Base-by-base conservation (phyloP, 2,329 filamentous ascomycete genomes). In the Penicillium occitanis region DNA sequence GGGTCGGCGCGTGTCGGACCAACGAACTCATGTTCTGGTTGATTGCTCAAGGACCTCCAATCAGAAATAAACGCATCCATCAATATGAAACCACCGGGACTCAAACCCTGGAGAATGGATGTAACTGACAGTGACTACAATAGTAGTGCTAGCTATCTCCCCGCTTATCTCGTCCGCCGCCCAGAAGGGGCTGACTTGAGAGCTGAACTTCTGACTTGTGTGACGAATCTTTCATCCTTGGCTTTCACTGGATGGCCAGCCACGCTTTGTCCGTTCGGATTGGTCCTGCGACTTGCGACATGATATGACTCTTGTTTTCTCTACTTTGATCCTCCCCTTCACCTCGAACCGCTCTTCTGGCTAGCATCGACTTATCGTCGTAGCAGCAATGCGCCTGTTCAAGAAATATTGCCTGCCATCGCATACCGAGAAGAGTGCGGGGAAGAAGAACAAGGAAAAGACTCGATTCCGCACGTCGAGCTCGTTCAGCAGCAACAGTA, bases 331-430 rank as follows among this genome's bases (percentile, higher is more conserved):
- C 11, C 19, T 57, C 11, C 33, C 22, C 37, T 30, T 40, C 13
- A 25, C 37, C 46, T 46, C 33, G 11, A 57, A 37, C n/a, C 19
- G 33, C 25, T 30, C 40, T 33, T 60, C 40, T 30, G 33, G n/a
- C 46, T 60, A 33, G 17, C 25, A 60, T 17, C n/a, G 40, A 19
- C 57, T 46, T 11, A 22, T 42, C 40, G 57, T 25, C 35, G 40
- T 40, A 60, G 40, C 22, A 60, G 57, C 22, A 51, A 64, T 64
- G 62, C 51, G 62, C 51, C n/a, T 64, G 22, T 48, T 64, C 25
- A 40, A 35, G 35, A 64, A 58, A 28, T 58, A 64, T 58, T 44
- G 37, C 51, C 44, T 19, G n/a, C 53, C 51, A 37, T 64, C 51
- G 30, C 62, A 57, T 46, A 17, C 25, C 28, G 53, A 58, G 19